Evolutionary conservation across 306 rosid genomes (phyloP).

Genomic region (Biancaea sappan): DNA sequence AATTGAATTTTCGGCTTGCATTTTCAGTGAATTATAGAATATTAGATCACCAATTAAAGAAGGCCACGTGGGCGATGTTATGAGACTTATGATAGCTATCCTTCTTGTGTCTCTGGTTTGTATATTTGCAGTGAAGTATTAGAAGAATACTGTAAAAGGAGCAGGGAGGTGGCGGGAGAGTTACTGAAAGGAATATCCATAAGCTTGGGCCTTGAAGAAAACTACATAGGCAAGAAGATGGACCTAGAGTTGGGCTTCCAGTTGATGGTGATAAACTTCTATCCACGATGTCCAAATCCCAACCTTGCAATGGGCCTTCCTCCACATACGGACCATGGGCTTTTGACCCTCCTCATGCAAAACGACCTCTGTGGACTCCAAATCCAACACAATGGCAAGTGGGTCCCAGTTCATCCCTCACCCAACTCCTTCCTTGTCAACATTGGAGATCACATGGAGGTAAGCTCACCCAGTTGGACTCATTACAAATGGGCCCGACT

Average conservation of each 20-base stretch:
- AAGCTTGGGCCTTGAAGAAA: conserved; percentile 49
- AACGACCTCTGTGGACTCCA: conserved; percentile 56
- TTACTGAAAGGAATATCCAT: conserved; percentile 53
- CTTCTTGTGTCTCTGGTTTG: too few species aligned
- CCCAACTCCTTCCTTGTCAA: conserved; percentile 58
- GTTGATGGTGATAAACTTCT: conserved; percentile 42
- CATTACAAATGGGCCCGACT: too few species aligned
- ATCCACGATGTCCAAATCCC: conserved; percentile 62
- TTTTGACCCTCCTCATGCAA: conserved; percentile 50
- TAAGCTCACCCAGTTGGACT: conserved; percentile 17
- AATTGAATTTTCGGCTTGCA: too few species aligned
- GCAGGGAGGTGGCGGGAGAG: conserved; percentile 34
- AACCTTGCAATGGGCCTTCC: conserved; percentile 58
- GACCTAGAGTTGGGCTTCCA: conserved; percentile 37
- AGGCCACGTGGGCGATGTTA: too few species aligned
- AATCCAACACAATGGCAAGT: conserved; percentile 42
- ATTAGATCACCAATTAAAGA: too few species aligned
- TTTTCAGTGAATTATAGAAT: too few species aligned
- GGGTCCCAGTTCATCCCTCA: conserved; percentile 48
- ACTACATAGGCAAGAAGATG: conserved; percentile 35
- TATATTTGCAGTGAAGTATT: conserved; percentile 40
- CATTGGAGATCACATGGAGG: conserved; percentile 65
- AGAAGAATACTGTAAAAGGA: conserved; percentile 36
- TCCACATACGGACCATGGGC: conserved; percentile 55
- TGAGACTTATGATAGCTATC: too few species aligned